Base-by-base conservation (phyloP, 345 rosid genomes). In the Crucihimalaya himalaica region DNA sequence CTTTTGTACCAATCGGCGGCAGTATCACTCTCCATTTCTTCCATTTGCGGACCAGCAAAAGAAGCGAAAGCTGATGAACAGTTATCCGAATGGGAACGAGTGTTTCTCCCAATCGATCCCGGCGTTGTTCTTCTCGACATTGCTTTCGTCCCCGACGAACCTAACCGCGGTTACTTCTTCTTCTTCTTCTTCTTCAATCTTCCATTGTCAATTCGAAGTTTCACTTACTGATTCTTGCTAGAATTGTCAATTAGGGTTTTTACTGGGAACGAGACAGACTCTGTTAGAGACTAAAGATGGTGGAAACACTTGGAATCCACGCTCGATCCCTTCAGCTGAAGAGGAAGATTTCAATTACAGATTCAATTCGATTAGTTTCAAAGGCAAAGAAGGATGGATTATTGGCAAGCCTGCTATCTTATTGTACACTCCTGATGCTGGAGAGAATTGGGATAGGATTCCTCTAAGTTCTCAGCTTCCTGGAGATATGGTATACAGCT, bases 321-420 rank as follows among this genome's bases (percentile, higher is more conserved):
- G 98, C 5, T 91, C 96, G 2, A 91, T 94, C 28, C 83, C 93
- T 2, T 88, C 98, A 0, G 98, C 97, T 2, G 97, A 94, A 79
- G 98, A 94, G 18, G 98, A 94, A 67, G 98, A 94, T 75, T 94
- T 94, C 80, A 94, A 94, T 73, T 94, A 91, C 32, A 88, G 98
- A 65, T 94, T 94, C 74, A 94, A 94, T 78, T 86, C 97, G 12
- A 85, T 91, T 37, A 89, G 95, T 62, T 94, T 94, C 72, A 80
- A 79, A 67, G 97, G 97, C 14, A 94, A 89, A 76, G 90, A 94
- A 76, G 98, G 98, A 5, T 94, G 98, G 97, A 94, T 94, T 75
- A 88, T 94, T 55, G 95, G 97, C 14, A 94, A 94, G 66, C 98
- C 97, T 61, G 83, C 95, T 5, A 91, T 94, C 68, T 87, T 94